Evolutionary conservation across 1,139 yeast genomes (phyloP), one percentile per base, ranked within the genome.

Genomic region (Taiozyma sp.): DNA sequence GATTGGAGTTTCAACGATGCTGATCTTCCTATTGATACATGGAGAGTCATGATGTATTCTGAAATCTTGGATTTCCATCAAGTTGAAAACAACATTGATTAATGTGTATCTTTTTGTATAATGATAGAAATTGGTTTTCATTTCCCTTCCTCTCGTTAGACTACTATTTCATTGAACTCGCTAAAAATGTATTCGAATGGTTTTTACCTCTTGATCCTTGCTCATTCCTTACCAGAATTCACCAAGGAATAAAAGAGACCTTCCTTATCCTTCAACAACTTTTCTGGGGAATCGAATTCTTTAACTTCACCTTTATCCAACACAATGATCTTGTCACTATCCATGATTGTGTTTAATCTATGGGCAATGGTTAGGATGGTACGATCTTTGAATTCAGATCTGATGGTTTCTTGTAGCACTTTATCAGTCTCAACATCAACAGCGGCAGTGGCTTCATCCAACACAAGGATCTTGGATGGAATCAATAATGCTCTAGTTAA

Each of bases 1-100:
- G 99, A 93, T 71, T 93, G 99, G 99, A 86, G 95, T 63, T 93
- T 93, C 70, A 93, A 93, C 68, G 98, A 95, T 64, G 98, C 97
- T 0, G 99, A 93, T 69, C 77, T 93, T 62, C 98, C 99, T 1
- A 95, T 93, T 24, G 98, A 93, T 65, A 89, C 97, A 13, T 93
- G 99, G 99, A 83, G 96, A 71, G 97, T 91, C 30, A 93, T 93
- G 99, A 93, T 93, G 97, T 93, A 93, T 70, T 86, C 96, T 48
- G 99, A 93, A 71, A 93, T 93, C 56, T 76, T 93, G 59, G 98
- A 91, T 68, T 93, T 91, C 77, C 99, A 93, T 71, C 72, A 70
- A 56, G 70, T 69, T 46, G 73, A 62, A 39, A 57, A 56, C 46
- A 49, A 51, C 19, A 39, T 50, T 32, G 22, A 40, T 29, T 49